These are phyloP conservation scores for Globisporangium middletonii DNA, from an alignment of 352 stramenopile genomes.

Conservation along the genomic window DNA sequence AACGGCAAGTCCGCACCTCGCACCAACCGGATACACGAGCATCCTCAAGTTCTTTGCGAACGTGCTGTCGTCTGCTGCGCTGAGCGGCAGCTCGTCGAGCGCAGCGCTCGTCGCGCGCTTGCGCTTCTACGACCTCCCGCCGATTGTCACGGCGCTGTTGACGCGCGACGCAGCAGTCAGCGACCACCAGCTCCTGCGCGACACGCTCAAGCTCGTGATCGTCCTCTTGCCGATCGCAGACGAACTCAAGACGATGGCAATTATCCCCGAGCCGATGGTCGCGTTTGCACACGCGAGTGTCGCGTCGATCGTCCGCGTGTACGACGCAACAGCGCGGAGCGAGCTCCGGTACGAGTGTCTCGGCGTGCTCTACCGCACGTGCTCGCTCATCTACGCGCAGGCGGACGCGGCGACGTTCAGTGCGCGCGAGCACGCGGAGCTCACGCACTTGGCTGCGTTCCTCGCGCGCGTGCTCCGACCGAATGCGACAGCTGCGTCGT, in stretches of 20 bases:
- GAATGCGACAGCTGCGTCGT: conserved; percentile 12
- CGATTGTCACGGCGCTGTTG: conserved; percentile 37
- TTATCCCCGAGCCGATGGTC: conserved; percentile 18
- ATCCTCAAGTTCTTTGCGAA: conserved; percentile 43
- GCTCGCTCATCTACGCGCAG: conserved; percentile 29
- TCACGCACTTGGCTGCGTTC: conserved; percentile 41
- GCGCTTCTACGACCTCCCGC: conserved; percentile 36
- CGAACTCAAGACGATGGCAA: conserved; percentile 18
- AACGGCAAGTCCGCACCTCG: conserved; percentile 9
- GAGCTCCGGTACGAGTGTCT: conserved; percentile 55
- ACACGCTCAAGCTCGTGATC: conserved; percentile 53
- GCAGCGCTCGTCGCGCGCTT: conserved; percentile 17
- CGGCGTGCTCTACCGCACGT: conserved; percentile 41
- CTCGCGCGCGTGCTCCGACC: conserved; percentile 49
- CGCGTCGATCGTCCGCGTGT: conserved; percentile 43
- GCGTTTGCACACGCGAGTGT: conserved; percentile 39
- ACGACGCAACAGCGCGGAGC: conserved; percentile 39
- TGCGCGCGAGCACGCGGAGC: conserved; percentile 20
- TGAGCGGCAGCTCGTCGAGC: not conserved
- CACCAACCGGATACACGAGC: conserved; percentile 25
- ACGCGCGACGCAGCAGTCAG: conserved; percentile 29
- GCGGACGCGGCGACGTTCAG: conserved; percentile 17
- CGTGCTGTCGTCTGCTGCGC: conserved; percentile 18
- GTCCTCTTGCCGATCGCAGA: conserved; percentile 36
- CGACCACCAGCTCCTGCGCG: conserved; percentile 42